These are phyloP conservation scores for Nannizziopsis barbatae DNA, from an alignment of 2,329 filamentous ascomycete genomes.

Conservation along the genomic window DNA sequence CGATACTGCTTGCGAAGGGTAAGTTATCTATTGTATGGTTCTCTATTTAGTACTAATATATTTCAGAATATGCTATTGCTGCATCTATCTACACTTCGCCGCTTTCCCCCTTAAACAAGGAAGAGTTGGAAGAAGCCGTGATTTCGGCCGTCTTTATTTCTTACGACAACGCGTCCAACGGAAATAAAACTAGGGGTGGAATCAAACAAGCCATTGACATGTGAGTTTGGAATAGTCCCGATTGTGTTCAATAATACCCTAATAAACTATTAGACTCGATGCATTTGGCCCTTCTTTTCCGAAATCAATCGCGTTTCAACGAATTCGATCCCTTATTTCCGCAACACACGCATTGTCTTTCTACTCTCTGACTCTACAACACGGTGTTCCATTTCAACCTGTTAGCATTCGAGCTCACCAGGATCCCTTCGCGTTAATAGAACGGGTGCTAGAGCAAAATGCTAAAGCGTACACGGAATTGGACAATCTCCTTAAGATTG, in stretches of 20 bases:
- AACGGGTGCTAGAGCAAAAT: constrained; percentile 53
- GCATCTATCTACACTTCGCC: constrained; percentile 29
- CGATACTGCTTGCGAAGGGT: constrained; percentile 41
- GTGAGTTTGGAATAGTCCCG: constrained; percentile 28
- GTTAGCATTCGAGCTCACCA: constrained; percentile 54
- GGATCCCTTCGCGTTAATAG: constrained; percentile 49
- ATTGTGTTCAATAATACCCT: constrained; percentile 3
- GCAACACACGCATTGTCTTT: constrained; percentile 55
- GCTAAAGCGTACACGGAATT: constrained; percentile 51
- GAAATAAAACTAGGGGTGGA: constrained; percentile 50
- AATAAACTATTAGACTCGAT: constrained; percentile 26
- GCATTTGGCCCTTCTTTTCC: constrained; percentile 35
- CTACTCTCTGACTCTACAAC: constrained; percentile 53
- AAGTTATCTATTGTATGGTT: constrained; percentile 16
- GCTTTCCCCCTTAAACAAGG: constrained; percentile 30
- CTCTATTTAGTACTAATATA: neutral
- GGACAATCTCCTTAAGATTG: constrained; percentile 53
- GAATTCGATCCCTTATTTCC: constrained; percentile 44
- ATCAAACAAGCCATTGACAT: constrained; percentile 52
- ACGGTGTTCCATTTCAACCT: constrained; percentile 54
- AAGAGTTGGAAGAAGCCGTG: constrained; percentile 43
- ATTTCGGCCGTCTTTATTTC: constrained; percentile 43
- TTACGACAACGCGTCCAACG: constrained; percentile 57
- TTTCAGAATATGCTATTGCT: constrained; percentile 32
- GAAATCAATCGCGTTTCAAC: constrained; percentile 30